Conservation (phyloP, 495 filamentous ascomycete species). For the Penicillium taxi region DNA sequence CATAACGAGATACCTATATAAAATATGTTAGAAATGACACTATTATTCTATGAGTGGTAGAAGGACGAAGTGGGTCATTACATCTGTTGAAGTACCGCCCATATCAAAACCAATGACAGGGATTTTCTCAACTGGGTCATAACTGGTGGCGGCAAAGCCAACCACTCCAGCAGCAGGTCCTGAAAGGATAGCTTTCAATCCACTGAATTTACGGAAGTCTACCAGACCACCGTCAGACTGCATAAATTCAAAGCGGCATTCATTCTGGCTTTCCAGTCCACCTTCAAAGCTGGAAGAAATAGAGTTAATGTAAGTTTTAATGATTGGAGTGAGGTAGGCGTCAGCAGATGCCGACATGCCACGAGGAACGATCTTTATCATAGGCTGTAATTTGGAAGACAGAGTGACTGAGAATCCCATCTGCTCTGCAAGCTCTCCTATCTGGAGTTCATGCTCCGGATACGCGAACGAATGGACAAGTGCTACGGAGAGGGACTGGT, state of each 20-base stretch:
- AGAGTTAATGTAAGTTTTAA: constrained; percentile 89
- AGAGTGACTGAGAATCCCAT: constrained; percentile 52
- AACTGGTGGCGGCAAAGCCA: constrained; percentile 89
- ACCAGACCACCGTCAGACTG: constrained; percentile 50
- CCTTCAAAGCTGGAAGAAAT: constrained; percentile 61
- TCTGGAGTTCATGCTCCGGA: constrained; percentile 43
- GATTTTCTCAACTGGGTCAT: constrained; percentile 74
- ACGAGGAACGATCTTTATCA: constrained; percentile 68
- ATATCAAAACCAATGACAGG: constrained; percentile 98
- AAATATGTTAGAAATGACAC: no score
- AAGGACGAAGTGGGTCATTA: no score
- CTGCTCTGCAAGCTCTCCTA: constrained; percentile 41
- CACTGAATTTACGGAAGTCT: constrained; percentile 49
- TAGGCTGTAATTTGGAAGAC: constrained; percentile 66
- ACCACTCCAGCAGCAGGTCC: constrained; percentile 67
- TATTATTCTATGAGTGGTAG: no score
- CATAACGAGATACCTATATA: constrained; percentile 88
- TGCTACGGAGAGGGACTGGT: constrained; percentile 45
- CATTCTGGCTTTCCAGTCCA: constrained; percentile 40
- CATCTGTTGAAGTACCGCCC: constrained; percentile 92
- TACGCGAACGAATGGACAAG: constrained; percentile 49
- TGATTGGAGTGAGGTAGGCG: constrained; percentile 91
- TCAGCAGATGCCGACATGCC: constrained; percentile 92
- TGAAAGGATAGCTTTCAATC: constrained; percentile 51
- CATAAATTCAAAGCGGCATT: constrained; percentile 47